Percentiles rank a stretch among this genome's conserved stretches.
phyloP scores from a whole-genome alignment of 2,329 filamentous ascomycete genomes.

The Rhexocercosporidium sp. region DNA sequence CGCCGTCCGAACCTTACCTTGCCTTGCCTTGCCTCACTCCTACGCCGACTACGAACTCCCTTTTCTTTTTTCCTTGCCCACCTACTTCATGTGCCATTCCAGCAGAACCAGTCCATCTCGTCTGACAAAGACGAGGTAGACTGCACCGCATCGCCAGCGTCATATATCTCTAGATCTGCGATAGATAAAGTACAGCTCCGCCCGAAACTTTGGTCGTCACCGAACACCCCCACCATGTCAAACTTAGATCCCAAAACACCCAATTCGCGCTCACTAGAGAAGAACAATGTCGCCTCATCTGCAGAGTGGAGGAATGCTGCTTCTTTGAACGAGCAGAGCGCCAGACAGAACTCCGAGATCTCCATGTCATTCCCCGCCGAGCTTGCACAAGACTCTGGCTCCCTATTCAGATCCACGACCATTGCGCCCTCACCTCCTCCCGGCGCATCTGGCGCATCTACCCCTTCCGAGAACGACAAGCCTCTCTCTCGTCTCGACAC shows the following conservation, averaged over 20 bases:
- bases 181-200: conserved; percentile 20
- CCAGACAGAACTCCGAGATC: conserved; percentile 23
- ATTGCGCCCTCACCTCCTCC: conserved; percentile 46
- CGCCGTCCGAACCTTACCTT: not conserved
- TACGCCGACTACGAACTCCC: not conserved
- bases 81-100: conserved; percentile 23
- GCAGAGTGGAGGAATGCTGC: conserved; percentile 12
- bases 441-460: conserved; percentile 20
- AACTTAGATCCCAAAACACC: conserved; percentile 29
- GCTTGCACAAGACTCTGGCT: conserved; percentile 18
- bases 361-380: conserved; percentile 19
- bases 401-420: conserved; percentile 46
- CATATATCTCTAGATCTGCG: conserved; percentile 12
- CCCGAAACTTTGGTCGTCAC: conserved; percentile 11
- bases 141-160: conserved; percentile 12
- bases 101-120: conserved; percentile 23
- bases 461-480: conserved; percentile 15
- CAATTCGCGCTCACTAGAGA: conserved; percentile 24
- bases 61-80: not conserved
- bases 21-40: not conserved
- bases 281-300: conserved; percentile 16
- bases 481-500: conserved; percentile 37
- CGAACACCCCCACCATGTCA: conserved; percentile 34
- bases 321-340: conserved; percentile 27
- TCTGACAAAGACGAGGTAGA: conserved; percentile 26